A percentile compares a stretch with the other conserved stretches of the same genome.
phyloP scores from a whole-genome alignment of 345 rosid species.

The Populus pruinosa region DNA sequence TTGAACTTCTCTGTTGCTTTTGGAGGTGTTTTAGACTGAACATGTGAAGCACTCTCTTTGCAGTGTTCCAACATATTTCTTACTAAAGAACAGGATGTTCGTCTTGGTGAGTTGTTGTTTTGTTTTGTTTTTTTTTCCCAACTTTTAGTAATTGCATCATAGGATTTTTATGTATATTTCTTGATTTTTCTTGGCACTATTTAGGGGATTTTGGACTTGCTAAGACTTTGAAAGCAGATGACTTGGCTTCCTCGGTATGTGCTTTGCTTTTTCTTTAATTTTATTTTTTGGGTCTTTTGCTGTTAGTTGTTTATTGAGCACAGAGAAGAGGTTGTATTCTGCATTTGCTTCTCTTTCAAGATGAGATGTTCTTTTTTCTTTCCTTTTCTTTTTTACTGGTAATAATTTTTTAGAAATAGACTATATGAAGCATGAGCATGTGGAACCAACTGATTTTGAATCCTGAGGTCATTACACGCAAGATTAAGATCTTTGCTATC shows the following conservation, averaged over 20 bases:
- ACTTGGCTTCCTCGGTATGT: slow-evolving; percentile 93
- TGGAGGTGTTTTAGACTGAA: slow-evolving; percentile 27
- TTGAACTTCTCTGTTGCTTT: slow-evolving; percentile 15
- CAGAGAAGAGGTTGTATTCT: not conserved
- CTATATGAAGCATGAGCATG: not conserved
- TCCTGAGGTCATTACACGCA: not conserved
- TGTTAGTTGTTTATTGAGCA: not conserved
- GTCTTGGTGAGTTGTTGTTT: slow-evolving; percentile 63
- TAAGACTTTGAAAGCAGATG: slow-evolving; percentile 89
- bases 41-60: slow-evolving; percentile 16
- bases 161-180: not conserved
- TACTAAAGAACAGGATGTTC: slow-evolving; percentile 91
- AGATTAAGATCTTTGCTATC: not conserved
- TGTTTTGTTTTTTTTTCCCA: not conserved
- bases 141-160: slow-evolving; percentile 6
- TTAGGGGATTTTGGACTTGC: slow-evolving; percentile 98
- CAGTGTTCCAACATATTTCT: slow-evolving; percentile 99
- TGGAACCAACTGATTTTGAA: not conserved
- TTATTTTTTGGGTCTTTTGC: not conserved
- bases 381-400: not conserved
- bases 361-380: not conserved
- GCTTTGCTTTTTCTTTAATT: not conserved
- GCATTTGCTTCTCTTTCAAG: not conserved
- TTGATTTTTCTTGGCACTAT: slow-evolving; percentile 16
- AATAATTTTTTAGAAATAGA: not conserved